These are phyloP conservation scores for Microthyrium microscopicum DNA, from an alignment of 2,329 filamentous ascomycete genomes.

Conservation along the genomic window DNA sequence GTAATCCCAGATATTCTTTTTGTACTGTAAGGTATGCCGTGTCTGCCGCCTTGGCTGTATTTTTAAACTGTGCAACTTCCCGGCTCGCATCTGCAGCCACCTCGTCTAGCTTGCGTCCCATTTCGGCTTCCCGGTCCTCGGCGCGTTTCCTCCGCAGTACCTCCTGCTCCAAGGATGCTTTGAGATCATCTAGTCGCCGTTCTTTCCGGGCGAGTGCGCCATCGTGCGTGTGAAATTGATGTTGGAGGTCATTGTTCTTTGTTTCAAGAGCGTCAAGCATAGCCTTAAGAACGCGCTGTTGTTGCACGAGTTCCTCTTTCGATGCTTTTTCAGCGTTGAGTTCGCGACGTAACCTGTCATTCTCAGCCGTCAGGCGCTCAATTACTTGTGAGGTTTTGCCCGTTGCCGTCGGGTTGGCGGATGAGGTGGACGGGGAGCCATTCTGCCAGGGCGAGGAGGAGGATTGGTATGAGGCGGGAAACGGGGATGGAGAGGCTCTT, in stretches of 20 bases:
- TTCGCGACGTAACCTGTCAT: constrained; percentile 56
- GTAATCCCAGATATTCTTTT: constrained; percentile 30
- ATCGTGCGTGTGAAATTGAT: constrained; percentile 52
- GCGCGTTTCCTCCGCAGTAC: constrained; percentile 41
- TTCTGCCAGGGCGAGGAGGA: constrained; percentile 5
- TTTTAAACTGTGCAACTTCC: constrained; percentile 38
- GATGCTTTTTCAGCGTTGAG: constrained; percentile 18
- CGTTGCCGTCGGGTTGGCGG: constrained; percentile 1
- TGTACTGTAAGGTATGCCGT: constrained; percentile 50
- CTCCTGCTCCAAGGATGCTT: constrained; percentile 44
- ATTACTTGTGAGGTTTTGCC: constrained; percentile 26
- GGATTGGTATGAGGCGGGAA: constrained; percentile 4
- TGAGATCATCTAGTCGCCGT: constrained; percentile 50
- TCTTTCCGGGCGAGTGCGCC: constrained; percentile 51
- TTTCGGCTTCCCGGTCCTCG: constrained; percentile 34
- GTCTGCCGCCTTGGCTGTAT: constrained; percentile 33
- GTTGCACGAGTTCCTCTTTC: constrained; percentile 48
- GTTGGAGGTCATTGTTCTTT: constrained; percentile 47
- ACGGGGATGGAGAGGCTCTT: constrained; percentile 7
- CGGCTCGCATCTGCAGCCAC: constrained; percentile 36
- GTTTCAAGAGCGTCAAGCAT: constrained; percentile 51
- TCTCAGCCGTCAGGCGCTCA: constrained; percentile 59
- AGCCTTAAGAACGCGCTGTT: constrained; percentile 46
- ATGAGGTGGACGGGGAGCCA: background rate
- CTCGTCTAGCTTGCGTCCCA: constrained; percentile 47